phyloP scores from a whole-genome alignment of 805 yeast genomes.

The Candida methanosorbosa region DNA sequence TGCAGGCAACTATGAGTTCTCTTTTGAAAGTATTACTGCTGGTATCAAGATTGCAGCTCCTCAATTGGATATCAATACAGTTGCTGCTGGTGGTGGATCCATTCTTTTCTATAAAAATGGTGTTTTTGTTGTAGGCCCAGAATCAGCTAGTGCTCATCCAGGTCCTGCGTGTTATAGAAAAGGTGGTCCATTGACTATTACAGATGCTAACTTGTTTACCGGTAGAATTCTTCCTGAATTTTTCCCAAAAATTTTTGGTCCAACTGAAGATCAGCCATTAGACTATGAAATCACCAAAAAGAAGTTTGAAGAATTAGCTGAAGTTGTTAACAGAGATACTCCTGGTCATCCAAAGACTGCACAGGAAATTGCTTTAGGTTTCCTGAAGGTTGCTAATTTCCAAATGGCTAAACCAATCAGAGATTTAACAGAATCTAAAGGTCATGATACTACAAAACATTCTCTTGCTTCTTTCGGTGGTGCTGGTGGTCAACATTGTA shows the following conservation, averaged over 20 bases:
- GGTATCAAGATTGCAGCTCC: slow-evolving; percentile 80
- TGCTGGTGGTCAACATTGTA: slow-evolving; percentile 90
- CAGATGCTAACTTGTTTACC: slow-evolving; percentile 72
- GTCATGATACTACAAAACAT: slow-evolving; percentile 57
- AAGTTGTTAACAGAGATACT: slow-evolving; percentile 45
- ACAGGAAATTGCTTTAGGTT: slow-evolving; percentile 73
- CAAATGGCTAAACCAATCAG: slow-evolving; percentile 86
- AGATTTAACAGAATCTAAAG: slow-evolving; percentile 77
- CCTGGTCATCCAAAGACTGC: slow-evolving; percentile 33
- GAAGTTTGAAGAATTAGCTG: slow-evolving; percentile 47
- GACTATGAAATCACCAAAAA: slow-evolving; percentile 43
- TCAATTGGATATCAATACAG: slow-evolving; percentile 72
- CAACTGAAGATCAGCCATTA: slow-evolving; percentile 62
- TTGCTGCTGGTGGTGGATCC: slow-evolving; percentile 83
- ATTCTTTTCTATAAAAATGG: slow-evolving; percentile 61
- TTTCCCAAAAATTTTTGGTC: slow-evolving; percentile 83
- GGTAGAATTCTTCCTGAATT: slow-evolving; percentile 67
- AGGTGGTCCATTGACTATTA: slow-evolving; percentile 76
- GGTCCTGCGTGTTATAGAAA: slow-evolving; percentile 86
- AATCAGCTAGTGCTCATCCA: slow-evolving; percentile 80
- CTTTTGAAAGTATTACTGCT: slow-evolving; percentile 76
- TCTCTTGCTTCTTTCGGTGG: slow-evolving; percentile 82
- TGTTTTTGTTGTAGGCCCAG: slow-evolving; percentile 76
- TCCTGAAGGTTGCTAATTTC: slow-evolving; percentile 75
- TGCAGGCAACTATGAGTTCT: slow-evolving; percentile 66